Percentiles rank a stretch among this genome's conserved stretches.
These are phyloP conservation scores for Coemansia sp. DNA, from an alignment of 192 early-diverging fungal genomes.

Conservation along the genomic window DNA sequence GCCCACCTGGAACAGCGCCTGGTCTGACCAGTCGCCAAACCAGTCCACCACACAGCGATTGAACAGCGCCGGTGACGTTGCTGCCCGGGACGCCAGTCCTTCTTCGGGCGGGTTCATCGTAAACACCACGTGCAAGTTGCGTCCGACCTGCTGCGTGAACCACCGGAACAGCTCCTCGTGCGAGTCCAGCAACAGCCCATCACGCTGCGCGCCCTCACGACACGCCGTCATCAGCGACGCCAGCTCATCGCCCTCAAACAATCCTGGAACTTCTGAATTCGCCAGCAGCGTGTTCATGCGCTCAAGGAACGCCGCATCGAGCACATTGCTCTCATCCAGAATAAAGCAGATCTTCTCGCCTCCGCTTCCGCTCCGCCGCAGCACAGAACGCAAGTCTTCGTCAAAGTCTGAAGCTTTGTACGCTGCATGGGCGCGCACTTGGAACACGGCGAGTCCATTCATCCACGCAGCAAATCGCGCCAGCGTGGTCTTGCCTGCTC, in stretches of 20 bases:
- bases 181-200: conserved; percentile 92
- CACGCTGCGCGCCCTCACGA: conserved; percentile 89
- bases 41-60: conserved; percentile 99
- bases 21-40: conserved; percentile 99
- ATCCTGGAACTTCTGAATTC: conserved; percentile 96
- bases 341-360: conserved; percentile 98
- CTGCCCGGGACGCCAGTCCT: conserved; percentile 80
- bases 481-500: conserved; percentile 96
- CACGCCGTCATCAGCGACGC: conserved; percentile 90
- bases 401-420: conserved; percentile 97
- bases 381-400: conserved; percentile 89
- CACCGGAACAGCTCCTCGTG: conserved; percentile 95
- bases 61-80: conserved; percentile 98
- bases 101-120: conserved; percentile 99
- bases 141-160: conserved; percentile 96
- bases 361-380: conserved; percentile 90
- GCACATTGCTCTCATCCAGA: conserved; percentile 97
- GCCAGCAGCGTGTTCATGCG: conserved; percentile 99
- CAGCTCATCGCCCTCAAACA: conserved; percentile 99
- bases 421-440: conserved; percentile 97
- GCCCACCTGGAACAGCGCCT: conserved; percentile 98
- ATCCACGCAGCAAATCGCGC: conserved; percentile 99
- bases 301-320: conserved; percentile 97
- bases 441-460: conserved; percentile 95
- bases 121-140: conserved; percentile 98